Percentiles rank a stretch among this genome's conserved stretches.
Conservation (phyloP, 129 eudicot species). For the Centella asiatica region DNA sequence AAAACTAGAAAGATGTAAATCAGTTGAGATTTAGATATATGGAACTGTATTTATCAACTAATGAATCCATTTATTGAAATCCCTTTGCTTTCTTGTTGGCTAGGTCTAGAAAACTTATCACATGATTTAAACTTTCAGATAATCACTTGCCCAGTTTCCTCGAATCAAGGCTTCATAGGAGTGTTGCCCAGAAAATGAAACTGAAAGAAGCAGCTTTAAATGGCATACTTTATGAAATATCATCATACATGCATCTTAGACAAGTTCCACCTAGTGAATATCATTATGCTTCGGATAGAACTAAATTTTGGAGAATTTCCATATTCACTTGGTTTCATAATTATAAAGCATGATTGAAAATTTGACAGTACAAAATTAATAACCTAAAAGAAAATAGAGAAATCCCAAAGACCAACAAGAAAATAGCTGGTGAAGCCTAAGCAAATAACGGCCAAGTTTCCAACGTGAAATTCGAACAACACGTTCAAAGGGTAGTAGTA, state of each 20-base stretch:
- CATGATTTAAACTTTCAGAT: not conserved
- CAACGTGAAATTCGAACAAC: no score
- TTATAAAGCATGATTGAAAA: no score
- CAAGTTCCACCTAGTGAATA: not conserved
- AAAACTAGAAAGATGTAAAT: conserved; percentile 22
- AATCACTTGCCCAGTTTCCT: not conserved
- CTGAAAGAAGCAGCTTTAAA: not conserved
- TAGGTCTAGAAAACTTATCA: not conserved
- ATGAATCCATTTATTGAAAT: not conserved
- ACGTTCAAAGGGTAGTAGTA: no score
- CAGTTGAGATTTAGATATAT: conserved; percentile 19
- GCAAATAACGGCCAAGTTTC: no score
- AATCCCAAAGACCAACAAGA: no score
- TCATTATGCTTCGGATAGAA: not conserved
- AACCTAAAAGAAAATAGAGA: no score
- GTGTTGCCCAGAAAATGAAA: not conserved
- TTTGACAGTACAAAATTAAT: no score
- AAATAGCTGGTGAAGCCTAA: no score
- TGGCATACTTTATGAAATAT: not conserved
- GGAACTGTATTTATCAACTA: conserved; percentile 18
- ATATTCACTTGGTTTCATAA: no score
- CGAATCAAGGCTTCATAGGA: no score
- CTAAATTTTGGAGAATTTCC: not conserved
- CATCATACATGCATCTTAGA: not conserved
- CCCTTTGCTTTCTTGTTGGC: not conserved